Conservation (phyloP, 306 rosid species). For the Sechiopsis laciniata region DNA sequence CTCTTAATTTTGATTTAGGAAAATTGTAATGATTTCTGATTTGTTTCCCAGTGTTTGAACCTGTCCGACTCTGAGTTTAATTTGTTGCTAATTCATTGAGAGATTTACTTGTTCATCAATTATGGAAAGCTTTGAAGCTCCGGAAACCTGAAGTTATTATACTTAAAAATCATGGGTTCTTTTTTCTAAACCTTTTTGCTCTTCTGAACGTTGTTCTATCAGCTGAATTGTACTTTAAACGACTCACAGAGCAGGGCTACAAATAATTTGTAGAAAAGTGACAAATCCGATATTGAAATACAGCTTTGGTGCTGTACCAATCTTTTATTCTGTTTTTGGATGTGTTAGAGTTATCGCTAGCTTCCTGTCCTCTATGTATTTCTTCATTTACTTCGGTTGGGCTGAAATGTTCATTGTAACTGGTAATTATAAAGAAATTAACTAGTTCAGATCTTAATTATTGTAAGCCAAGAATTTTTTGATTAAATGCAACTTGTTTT, state of each 20-base stretch:
- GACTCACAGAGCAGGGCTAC: not conserved
- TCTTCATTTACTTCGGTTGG: not conserved
- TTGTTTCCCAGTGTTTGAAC: not conserved
- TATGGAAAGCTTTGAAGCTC: not conserved
- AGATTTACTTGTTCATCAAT: not conserved
- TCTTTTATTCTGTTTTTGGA: not conserved
- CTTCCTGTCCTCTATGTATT: too few species aligned
- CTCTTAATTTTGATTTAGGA: constrained; percentile 7
- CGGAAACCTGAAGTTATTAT: not conserved
- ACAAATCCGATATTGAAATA: not conserved
- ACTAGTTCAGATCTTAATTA: too few species aligned
- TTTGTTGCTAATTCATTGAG: not conserved
- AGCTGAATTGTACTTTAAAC: not conserved
- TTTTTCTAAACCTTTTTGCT: not conserved
- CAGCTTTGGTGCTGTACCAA: not conserved
- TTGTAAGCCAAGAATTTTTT: not conserved
- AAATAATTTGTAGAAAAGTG: not conserved
- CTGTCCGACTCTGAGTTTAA: not conserved
- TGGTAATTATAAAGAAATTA: not conserved
- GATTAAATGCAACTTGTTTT: not conserved
- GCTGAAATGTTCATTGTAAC: not conserved
- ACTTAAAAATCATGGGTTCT: not conserved
- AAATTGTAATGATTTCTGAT: not conserved
- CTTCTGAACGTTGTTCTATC: not conserved
- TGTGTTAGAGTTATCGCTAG: too few species aligned